These are phyloP conservation scores for Helianthus tuberosus DNA, from an alignment of 129 eudicot genomes.

Conservation along the genomic window DNA sequence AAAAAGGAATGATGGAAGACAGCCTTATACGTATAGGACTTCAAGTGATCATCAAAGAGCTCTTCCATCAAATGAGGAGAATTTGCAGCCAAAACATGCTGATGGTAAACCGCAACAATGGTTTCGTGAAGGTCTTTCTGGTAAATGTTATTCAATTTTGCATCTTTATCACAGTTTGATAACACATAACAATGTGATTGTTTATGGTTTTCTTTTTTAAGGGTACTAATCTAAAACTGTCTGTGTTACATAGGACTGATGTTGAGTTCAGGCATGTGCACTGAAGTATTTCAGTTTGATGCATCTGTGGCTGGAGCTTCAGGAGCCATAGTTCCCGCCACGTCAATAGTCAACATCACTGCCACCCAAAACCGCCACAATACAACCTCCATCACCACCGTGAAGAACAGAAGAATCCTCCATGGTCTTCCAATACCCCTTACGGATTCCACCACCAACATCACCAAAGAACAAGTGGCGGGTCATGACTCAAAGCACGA, in stretches of 20 bases:
- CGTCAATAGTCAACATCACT: conserved; percentile 53
- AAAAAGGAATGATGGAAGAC: conserved; percentile 49
- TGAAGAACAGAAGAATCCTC: conserved; percentile 81
- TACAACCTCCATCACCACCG: conserved; percentile 54
- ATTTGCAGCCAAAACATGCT: conserved; percentile 45
- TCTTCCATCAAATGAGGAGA: conserved; percentile 63
- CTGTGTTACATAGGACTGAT: conserved; percentile 72
- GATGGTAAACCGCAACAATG: conserved; percentile 86
- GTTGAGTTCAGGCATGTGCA: conserved; percentile 92
- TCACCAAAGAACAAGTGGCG: conserved; percentile 46
- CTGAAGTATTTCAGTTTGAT: conserved; percentile 96
- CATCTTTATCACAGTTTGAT: neutral
- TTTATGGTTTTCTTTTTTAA: neutral
- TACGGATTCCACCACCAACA: conserved; percentile 45
- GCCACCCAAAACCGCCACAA: conserved; percentile 41
- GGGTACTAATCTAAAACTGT: neutral
- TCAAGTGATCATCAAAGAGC: conserved; percentile 55
- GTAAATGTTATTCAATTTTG: conserved; percentile 42
- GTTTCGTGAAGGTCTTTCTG: conserved; percentile 97
- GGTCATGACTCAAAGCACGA: conserved; percentile 45
- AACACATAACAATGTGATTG: no score
- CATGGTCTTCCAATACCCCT: conserved; percentile 70
- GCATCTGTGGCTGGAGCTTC: conserved; percentile 57
- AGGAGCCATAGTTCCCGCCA: conserved; percentile 73
- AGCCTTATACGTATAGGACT: conserved; percentile 48